These are phyloP conservation scores for Penicillium crystallinum DNA, from an alignment of 495 filamentous ascomycete species.

Conservation along the genomic window DNA sequence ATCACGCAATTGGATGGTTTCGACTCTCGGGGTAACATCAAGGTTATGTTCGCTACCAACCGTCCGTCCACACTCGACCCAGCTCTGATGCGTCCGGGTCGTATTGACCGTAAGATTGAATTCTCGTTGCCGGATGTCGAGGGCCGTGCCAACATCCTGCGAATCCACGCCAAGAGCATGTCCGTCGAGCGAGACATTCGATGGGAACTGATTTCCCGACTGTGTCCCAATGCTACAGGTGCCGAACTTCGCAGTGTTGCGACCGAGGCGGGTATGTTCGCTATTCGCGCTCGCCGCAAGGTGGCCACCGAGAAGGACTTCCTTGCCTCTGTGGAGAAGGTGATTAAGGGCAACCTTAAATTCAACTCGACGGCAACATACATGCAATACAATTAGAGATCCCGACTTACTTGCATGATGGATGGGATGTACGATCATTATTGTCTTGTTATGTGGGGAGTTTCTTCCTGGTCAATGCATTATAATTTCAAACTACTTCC, in stretches of 20 bases:
- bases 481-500: constrained; percentile 21
- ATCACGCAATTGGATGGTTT: constrained; percentile 98
- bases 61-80: constrained; percentile 93
- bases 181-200: constrained; percentile 97
- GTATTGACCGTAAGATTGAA: constrained; percentile 98
- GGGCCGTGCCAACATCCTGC: constrained; percentile 92
- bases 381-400: constrained; percentile 92
- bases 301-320: constrained; percentile 99
- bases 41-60: constrained; percentile 99
- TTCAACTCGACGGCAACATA: constrained; percentile 99
- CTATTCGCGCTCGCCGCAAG: constrained; percentile 93
- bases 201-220: constrained; percentile 94
- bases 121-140: constrained; percentile 96
- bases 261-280: constrained; percentile 99
- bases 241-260: constrained; percentile 93
- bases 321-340: constrained; percentile 95
- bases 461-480: constrained; percentile 12
- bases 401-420: constrained; percentile 18
- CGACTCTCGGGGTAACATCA: constrained; percentile 96
- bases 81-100: constrained; percentile 92
- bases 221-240: constrained; percentile 96
- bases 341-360: constrained; percentile 98
- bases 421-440: constrained; percentile 22
- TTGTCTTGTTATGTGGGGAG: constrained; percentile 18
- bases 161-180: constrained; percentile 99